Conservation (phyloP, 192 early-diverging fungal genomes). For the Backusella sp. region DNA sequence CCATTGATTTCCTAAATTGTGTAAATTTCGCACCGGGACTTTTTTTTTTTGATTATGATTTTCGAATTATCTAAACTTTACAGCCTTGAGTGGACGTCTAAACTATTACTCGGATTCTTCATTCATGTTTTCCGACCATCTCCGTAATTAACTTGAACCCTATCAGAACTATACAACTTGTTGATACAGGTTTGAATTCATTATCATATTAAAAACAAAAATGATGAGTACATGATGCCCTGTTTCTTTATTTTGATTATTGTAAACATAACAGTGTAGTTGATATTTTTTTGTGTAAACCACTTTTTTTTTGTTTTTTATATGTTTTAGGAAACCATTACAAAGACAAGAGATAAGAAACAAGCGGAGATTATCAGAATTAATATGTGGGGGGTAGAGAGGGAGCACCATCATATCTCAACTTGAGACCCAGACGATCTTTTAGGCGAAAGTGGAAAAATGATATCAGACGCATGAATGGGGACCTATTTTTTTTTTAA, state of each 20-base stretch:
- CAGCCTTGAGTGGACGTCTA: background rate
- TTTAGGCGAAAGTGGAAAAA: conserved; percentile 4
- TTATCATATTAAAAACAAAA: no score
- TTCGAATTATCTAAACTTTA: background rate
- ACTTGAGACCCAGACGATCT: background rate
- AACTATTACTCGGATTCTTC: conserved; percentile 15
- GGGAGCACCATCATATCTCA: background rate
- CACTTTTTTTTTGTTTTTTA: background rate
- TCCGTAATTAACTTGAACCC: background rate
- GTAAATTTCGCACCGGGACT: conserved; percentile 7
- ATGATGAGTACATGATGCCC: no score
- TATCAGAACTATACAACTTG: background rate
- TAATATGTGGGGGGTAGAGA: background rate
- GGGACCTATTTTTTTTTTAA: background rate
- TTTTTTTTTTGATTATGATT: background rate
- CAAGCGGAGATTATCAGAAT: background rate
- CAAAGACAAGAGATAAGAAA: background rate
- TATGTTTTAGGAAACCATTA: background rate
- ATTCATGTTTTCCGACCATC: conserved; percentile 13
- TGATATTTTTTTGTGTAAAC: background rate
- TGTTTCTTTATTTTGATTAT: no score
- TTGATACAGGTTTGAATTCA: no score
- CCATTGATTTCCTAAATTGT: background rate
- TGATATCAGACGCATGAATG: conserved; percentile 1
- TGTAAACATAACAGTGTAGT: background rate